Conservation (phyloP, 371 early-diverging fungal species). For the Lichtheimia hyalospora region DNA sequence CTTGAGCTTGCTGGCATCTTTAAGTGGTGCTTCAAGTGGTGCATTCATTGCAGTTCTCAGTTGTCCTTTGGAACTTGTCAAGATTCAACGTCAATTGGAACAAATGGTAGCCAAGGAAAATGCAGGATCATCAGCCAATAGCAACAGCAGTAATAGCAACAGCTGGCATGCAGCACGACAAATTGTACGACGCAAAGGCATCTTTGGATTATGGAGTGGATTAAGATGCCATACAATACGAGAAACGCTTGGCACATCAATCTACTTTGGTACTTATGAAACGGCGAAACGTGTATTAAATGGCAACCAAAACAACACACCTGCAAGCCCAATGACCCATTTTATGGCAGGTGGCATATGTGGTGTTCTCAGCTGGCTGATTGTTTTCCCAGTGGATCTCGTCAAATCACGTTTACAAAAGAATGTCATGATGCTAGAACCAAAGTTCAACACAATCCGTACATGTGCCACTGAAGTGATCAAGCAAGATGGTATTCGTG, state of each 20-base stretch:
- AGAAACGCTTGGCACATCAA: constrained; percentile 73
- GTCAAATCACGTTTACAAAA: constrained; percentile 76
- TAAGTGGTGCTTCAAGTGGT: constrained; percentile 69
- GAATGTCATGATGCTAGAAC: constrained; percentile 58
- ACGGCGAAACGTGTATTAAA: constrained; percentile 63
- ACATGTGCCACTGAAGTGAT: constrained; percentile 54
- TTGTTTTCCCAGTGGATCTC: constrained; percentile 79
- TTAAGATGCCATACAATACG: constrained; percentile 45
- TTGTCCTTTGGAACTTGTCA: constrained; percentile 79
- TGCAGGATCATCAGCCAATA: background rate
- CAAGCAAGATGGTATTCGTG: constrained; percentile 53
- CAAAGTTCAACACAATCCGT: constrained; percentile 43
- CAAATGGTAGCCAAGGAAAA: constrained; percentile 37
- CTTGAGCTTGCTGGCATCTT: constrained; percentile 44
- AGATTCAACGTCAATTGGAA: constrained; percentile 78
- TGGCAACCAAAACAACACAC: constrained; percentile 15
- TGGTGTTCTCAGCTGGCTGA: constrained; percentile 76
- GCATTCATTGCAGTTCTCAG: constrained; percentile 67
- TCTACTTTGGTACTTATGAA: constrained; percentile 80
- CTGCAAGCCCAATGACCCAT: constrained; percentile 64
- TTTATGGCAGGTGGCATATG: constrained; percentile 76
- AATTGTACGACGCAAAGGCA: constrained; percentile 52
- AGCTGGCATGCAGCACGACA: constrained; percentile 57
- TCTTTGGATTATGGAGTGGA: constrained; percentile 52
- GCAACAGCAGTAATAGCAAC: constrained; percentile 14